Evolutionary conservation across 345 rosid species (phyloP), one percentile per base, ranked within the genome.

Genomic region (Isatis tinctoria): DNA sequence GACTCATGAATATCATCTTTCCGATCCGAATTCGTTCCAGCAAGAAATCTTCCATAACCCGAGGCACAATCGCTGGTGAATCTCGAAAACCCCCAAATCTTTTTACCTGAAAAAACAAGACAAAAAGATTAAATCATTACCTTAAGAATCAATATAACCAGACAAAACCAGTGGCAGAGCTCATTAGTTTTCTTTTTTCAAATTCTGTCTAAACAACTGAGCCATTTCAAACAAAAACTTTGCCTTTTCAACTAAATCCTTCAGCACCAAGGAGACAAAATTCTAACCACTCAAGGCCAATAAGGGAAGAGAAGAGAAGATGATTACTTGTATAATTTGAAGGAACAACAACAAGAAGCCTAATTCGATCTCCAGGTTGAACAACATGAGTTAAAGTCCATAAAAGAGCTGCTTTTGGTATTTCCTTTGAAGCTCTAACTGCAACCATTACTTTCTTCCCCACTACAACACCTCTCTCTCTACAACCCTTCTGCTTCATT

Each of bases 351-450:
- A 90, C 96, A 22, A 93, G 93, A 70, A 93, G 88, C 77, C 87
- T 91, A 74, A 93, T 87, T 69, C 80, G 84, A 74, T 93, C 94
- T 48, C 92, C 94, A 76, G 97, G 92, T 67, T 91, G 96, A 65
- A 85, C 92, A 69, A 93, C 96, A 78, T 93, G 98, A 83, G 94
- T 93, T 82, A 91, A 83, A 68, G 94, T 90, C 98, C 98, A 93
- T 20, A 82, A 78, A 12, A 93, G 53, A 81, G 94, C 97, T 74
- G 83, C 87, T 74, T 83, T 89, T 3, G 98, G 86, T 43, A 93
- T 91, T 61, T 91, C 98, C 83, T 87, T 93, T 17, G 94, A 85
- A 59, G 98, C 97, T 75, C 77, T 87, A 54, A 91, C 92, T 20
- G 92, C 98, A 74, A 93, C 92, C 74, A 93, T 83, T 58, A 88